Evolutionary conservation across 1,284 basidiomycete genomes (phyloP).

Genomic region (Hypsizygus ulmarius): DNA sequence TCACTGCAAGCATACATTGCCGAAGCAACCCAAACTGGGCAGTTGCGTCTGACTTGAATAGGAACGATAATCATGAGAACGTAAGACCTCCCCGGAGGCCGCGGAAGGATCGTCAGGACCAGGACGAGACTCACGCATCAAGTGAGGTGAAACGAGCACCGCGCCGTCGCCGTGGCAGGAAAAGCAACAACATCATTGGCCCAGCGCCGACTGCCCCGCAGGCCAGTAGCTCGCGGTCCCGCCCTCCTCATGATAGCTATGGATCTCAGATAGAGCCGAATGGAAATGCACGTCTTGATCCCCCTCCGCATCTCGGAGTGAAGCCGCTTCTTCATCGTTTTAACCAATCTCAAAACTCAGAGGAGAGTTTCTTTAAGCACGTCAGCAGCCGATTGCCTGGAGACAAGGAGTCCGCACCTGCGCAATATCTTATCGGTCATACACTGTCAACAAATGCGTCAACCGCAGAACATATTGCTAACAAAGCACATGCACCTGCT

Average conservation of each 20-base stretch:
- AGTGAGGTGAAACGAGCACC: neutral
- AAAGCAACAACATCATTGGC: neutral
- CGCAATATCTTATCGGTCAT: too few species aligned
- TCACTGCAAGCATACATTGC: constrained; percentile 9
- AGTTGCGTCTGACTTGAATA: constrained; percentile 8
- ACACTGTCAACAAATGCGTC: neutral
- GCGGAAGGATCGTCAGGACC: neutral
- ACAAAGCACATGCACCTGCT: neutral
- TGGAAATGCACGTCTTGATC: constrained; percentile 3
- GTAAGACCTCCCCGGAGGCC: neutral
- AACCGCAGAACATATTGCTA: neutral
- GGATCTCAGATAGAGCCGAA: constrained; percentile 6
- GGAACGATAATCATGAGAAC: neutral
- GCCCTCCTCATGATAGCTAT: neutral
- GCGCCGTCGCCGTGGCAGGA: constrained; percentile 5
- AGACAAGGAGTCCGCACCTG: too few species aligned
- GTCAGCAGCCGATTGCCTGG: too few species aligned
- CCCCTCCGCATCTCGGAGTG: neutral
- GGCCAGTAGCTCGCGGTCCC: too few species aligned
- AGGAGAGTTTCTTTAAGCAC: neutral
- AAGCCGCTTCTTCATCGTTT: constrained; percentile 1
- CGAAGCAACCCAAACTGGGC: constrained; percentile 18
- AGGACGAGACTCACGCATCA: neutral
- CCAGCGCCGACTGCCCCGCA: neutral
- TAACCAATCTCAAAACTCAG: neutral